Base-by-base conservation (phyloP, 305 asterid genomes). In the Fraxinus greggii region DNA sequence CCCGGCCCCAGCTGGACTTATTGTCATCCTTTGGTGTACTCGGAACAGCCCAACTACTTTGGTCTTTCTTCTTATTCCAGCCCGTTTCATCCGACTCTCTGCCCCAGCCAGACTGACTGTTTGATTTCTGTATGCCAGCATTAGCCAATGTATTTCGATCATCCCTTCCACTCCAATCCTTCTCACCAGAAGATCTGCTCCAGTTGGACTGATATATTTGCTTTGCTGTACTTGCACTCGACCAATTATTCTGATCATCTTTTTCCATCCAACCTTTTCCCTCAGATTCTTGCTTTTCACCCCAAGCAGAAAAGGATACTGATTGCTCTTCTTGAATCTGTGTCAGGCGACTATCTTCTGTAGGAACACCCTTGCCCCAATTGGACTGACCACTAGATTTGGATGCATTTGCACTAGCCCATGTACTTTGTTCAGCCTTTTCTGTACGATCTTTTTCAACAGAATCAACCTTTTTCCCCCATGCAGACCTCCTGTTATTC, bases 401-500 rank as follows among this genome's bases (percentile, higher is more conserved):
- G 4, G 61, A 69, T 69, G 36, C 75, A 69, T 69, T 69, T 69
- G 36, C 75, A 69, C 75, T 69, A 5, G 69, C 72, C 75, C 77
- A 75, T 1, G 76, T 6, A 36, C 59, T 85, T 56, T 72, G 35
- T 24, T 72, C 86, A 19, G 42, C 54, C 10, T 17, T 74, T 76
- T 69, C 75, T 7, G 42, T 67, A 87, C 65, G 59, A 32, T 24
- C 81, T 10, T 78, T 72, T 13, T 24, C 82, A 33, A 33, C 74
- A 19, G 80, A 54, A 65, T 76, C 72, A 7, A 54, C 67, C 35
- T 85, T 82, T 45, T 77, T 79, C 1, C 83, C 86, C 83, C 89
- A 88, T 6, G 78, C 78, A 36, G 92, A 89, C 91, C 92, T 86
- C 91, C 92, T 86, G 23, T 84, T 76, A 79, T 61, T 69, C 63